Percentiles rank a stretch among this genome's conserved stretches.
Conservation (phyloP, 768 basidiomycete genomes). For the Phylloporus sp. region DNA sequence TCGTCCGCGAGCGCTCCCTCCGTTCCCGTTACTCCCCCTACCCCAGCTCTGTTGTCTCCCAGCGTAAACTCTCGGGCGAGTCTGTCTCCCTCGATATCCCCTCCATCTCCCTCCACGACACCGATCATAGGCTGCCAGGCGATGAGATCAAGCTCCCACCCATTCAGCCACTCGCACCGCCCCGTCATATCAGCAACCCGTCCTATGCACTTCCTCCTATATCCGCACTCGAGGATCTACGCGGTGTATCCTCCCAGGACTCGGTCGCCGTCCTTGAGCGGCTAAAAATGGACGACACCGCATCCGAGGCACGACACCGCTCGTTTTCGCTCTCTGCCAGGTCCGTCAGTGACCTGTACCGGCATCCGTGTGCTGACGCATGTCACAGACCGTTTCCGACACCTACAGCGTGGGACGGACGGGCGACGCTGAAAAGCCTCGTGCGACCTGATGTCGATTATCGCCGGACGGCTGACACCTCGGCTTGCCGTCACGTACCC, state of each 20-base stretch:
- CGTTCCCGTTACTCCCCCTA: conserved; percentile 45
- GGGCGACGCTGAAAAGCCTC: conserved; percentile 14
- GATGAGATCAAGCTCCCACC: conserved; percentile 41
- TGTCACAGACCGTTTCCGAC: conserved; percentile 19
- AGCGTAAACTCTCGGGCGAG: conserved; percentile 25
- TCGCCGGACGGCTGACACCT: conserved; percentile 10
- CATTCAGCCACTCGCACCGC: conserved; percentile 34
- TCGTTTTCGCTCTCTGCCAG: conserved; percentile 41
- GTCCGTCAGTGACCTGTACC: conserved; percentile 13
- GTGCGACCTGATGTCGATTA: conserved; percentile 6
- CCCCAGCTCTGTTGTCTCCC: conserved; percentile 28
- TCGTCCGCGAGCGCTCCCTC: conserved; percentile 21
- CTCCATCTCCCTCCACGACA: conserved; percentile 33
- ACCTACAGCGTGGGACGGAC: conserved; percentile 25
- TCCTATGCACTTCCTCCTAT: conserved; percentile 64
- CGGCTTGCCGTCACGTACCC: conserved; percentile 24
- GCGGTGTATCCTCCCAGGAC: conserved; percentile 49
- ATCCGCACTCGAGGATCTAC: conserved; percentile 61
- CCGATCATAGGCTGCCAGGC: conserved; percentile 22
- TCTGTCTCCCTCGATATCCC: conserved; percentile 35
- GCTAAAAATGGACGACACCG: conserved; percentile 51
- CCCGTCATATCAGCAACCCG: conserved; percentile 29
- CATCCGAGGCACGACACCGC: conserved; percentile 35
- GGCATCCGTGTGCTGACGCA: conserved; percentile 7
- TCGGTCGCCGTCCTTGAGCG: conserved; percentile 65